Percentiles rank a stretch among this genome's conserved stretches.
Evolutionary conservation across 1,139 yeast species (phyloP).

Genomic region (Pichia sp.): DNA sequence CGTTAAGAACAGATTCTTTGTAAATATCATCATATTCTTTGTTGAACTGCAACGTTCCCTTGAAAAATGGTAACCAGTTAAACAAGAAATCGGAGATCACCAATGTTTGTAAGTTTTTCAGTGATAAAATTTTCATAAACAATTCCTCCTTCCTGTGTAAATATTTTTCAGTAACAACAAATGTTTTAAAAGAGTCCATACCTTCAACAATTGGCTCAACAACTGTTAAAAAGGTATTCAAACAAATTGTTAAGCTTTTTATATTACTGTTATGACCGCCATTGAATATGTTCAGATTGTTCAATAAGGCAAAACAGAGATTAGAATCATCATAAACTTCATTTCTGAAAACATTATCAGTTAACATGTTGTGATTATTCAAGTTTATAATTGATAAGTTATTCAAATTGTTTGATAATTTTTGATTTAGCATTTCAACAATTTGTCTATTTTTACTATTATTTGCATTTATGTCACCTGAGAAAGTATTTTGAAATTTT

Average conservation of each 20-base stretch:
- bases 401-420: conserved; percentile 9
- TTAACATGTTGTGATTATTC: conserved; percentile 17
- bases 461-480: conserved; percentile 3
- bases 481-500: conserved; percentile 16
- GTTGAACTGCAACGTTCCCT: conserved; percentile 3
- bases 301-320: conserved; percentile 17
- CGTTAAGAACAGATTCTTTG: conserved; percentile 5
- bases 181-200: conserved; percentile 15
- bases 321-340: conserved; percentile 15
- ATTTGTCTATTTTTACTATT: conserved; percentile 9
- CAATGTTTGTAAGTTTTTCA: conserved; percentile 17
- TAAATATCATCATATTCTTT: background rate
- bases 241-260: conserved; percentile 17
- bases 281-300: conserved; percentile 15
- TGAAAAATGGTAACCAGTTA: conserved; percentile 28
- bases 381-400: conserved; percentile 22
- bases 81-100: conserved; percentile 27
- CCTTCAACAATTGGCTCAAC: conserved; percentile 15
- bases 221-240: conserved; percentile 21
- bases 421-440: conserved; percentile 9
- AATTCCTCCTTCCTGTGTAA: conserved; percentile 14
- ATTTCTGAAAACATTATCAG: conserved; percentile 14
- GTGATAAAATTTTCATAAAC: conserved; percentile 15
- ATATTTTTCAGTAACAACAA: conserved; percentile 18
- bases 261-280: conserved; percentile 8